Conservation (phyloP, 2,329 filamentous ascomycete species). For the Chalaropsis thielavioides region DNA sequence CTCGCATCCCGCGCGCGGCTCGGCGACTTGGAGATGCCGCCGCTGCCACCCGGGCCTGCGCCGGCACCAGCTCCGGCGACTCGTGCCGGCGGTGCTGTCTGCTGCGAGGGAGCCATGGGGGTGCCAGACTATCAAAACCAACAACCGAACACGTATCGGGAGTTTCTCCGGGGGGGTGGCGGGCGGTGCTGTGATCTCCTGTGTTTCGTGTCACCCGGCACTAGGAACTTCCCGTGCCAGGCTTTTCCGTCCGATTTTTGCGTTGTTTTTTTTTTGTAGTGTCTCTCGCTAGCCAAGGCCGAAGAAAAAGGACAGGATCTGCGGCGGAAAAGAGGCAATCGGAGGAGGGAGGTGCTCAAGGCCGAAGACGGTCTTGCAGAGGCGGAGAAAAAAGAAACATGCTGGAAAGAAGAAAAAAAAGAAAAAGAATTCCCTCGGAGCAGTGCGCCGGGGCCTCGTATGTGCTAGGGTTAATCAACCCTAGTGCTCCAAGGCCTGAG, state of each 20-base stretch:
- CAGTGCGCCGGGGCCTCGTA: neutral
- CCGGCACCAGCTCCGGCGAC: neutral
- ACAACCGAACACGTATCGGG: too few relatives aligned
- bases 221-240: neutral
- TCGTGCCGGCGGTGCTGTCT: neutral
- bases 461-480: neutral
- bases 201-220: neutral
- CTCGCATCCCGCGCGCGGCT: constrained; percentile 34
- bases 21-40: constrained; percentile 30
- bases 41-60: neutral
- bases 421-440: neutral
- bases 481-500: neutral
- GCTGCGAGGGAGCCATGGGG: constrained; percentile 1
- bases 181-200: neutral
- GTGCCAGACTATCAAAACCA: too few relatives aligned
- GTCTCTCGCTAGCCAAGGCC: neutral
- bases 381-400: neutral
- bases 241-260: neutral
- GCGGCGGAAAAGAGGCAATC: neutral
- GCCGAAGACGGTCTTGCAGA: neutral
- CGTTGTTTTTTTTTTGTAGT: too few relatives aligned
- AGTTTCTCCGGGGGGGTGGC: neutral
- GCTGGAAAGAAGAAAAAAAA: neutral
- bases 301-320: neutral
- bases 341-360: too few relatives aligned